Evolutionary conservation across 441 rosid species (phyloP).

Genomic region (Populus trichocarpa): DNA sequence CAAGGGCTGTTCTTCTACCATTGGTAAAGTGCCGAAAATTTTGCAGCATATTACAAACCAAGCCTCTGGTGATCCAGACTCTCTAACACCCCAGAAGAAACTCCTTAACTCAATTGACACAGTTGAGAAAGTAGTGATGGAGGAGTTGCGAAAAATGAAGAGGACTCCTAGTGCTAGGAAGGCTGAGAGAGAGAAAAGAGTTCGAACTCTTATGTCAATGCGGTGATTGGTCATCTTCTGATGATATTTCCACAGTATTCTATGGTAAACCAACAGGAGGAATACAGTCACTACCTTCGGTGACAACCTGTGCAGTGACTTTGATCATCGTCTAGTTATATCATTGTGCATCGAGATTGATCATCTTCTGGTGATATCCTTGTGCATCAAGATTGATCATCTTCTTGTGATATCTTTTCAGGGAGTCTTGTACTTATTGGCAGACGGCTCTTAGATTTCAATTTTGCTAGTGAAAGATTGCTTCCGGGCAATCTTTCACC

Average conservation of each 20-base stretch:
- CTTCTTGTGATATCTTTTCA: slow-evolving; percentile 29
- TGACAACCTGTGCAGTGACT: slow-evolving; percentile 24
- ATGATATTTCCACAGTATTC: background rate
- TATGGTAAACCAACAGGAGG: background rate
- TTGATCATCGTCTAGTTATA: slow-evolving; percentile 43
- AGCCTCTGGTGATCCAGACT: slow-evolving; percentile 42
- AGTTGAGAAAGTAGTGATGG: slow-evolving; percentile 68
- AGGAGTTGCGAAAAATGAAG: slow-evolving; percentile 57
- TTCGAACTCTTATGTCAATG: slow-evolving; percentile 73
- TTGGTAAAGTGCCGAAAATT: slow-evolving; percentile 53
- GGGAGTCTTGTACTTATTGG: slow-evolving; percentile 8
- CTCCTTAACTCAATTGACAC: slow-evolving; percentile 71
- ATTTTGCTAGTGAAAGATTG: background rate
- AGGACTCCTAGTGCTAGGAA: slow-evolving; percentile 63
- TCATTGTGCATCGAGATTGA: slow-evolving; percentile 3
- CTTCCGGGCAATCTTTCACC: background rate
- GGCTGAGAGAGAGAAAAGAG: slow-evolving; percentile 58
- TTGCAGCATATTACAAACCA: slow-evolving; percentile 45
- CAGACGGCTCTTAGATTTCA: slow-evolving; percentile 8
- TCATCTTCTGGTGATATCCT: slow-evolving; percentile 36
- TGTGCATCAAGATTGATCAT: slow-evolving; percentile 20
- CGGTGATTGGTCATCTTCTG: slow-evolving; percentile 38
- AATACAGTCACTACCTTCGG: background rate
- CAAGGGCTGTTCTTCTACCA: slow-evolving; percentile 41
- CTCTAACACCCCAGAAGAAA: slow-evolving; percentile 78